These are phyloP conservation scores for Amphicarpaea edgeworthii DNA, from an alignment of 306 rosid species.

Conservation along the genomic window DNA sequence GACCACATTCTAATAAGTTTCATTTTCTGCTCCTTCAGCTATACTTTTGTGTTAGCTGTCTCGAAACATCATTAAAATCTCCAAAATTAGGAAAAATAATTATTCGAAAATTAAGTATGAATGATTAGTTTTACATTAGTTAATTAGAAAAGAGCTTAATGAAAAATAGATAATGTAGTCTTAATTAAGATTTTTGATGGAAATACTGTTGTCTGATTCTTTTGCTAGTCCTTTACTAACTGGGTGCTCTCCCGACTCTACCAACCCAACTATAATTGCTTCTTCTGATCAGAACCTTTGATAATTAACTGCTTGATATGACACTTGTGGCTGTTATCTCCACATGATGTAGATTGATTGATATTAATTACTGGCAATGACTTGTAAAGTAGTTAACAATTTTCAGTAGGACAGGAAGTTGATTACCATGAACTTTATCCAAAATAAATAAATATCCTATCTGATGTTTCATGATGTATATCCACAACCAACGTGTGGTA, in stretches of 20 bases:
- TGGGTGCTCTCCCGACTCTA: too few relatives aligned
- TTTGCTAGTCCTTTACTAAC: too few relatives aligned
- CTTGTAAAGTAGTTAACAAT: not conserved
- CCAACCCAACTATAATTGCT: not conserved
- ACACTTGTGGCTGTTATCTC: conserved; percentile 7
- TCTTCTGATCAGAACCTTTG: conserved; percentile 11
- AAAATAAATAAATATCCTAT: not conserved
- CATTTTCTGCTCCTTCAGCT: conserved; percentile 7
- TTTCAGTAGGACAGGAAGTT: not conserved
- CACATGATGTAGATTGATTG: conserved; percentile 36
- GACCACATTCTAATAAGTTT: conserved; percentile 60
- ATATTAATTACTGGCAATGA: conserved; percentile 1
- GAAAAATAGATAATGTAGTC: too few relatives aligned
- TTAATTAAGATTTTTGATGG: too few relatives aligned
- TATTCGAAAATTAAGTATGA: not conserved
- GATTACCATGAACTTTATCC: not conserved
- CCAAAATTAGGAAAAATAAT: conserved; percentile 21
- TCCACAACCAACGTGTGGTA: too few relatives aligned
- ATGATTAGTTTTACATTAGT: too few relatives aligned
- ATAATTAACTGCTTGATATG: conserved; percentile 21
- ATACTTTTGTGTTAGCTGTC: not conserved
- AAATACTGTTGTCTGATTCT: not conserved
- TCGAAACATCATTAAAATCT: conserved; percentile 9
- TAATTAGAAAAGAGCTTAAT: too few relatives aligned
- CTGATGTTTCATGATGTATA: too few relatives aligned